Evolutionary conservation across 2,329 filamentous ascomycete species (phyloP).

Genomic region (Claviceps sp.): DNA sequence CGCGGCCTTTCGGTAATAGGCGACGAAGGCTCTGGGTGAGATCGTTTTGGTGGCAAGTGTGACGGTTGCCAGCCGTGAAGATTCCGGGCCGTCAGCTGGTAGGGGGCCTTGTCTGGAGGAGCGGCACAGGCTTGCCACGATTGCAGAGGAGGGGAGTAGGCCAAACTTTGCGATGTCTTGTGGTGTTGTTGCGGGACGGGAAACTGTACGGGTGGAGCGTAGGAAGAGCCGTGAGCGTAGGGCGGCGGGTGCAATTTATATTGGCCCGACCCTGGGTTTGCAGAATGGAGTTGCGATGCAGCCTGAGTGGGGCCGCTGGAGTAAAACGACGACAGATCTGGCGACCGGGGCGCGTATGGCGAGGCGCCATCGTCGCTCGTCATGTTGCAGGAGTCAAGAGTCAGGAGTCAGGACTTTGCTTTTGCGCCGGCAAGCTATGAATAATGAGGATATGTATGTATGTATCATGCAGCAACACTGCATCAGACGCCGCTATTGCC

Average conservation of each 20-base stretch:
- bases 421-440: not conserved
- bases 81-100: constrained; percentile 6
- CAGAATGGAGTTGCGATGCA: constrained; percentile 9
- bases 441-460: not conserved
- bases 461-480: not conserved
- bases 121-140: constrained; percentile 8
- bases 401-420: constrained; percentile 1
- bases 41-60: constrained; percentile 4
- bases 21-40: not conserved
- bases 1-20: constrained; percentile 2
- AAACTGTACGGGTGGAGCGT: constrained; percentile 16
- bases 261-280: constrained; percentile 13
- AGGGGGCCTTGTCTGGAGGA: constrained; percentile 9
- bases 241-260: constrained; percentile 21
- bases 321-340: constrained; percentile 44
- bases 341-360: constrained; percentile 43
- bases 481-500: not conserved
- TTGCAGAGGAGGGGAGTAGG: constrained; percentile 11
- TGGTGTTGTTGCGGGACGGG: constrained; percentile 14
- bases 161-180: constrained; percentile 12
- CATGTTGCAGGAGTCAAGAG: constrained; percentile 13
- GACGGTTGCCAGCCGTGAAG: constrained; percentile 9
- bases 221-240: constrained; percentile 14
- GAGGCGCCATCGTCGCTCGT: constrained; percentile 30
- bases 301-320: constrained; percentile 20